Evolutionary conservation across 2,329 filamentous ascomycete genomes (phyloP), one percentile per base, ranked within the genome.

Genomic region (Neofusicoccum sp.): DNA sequence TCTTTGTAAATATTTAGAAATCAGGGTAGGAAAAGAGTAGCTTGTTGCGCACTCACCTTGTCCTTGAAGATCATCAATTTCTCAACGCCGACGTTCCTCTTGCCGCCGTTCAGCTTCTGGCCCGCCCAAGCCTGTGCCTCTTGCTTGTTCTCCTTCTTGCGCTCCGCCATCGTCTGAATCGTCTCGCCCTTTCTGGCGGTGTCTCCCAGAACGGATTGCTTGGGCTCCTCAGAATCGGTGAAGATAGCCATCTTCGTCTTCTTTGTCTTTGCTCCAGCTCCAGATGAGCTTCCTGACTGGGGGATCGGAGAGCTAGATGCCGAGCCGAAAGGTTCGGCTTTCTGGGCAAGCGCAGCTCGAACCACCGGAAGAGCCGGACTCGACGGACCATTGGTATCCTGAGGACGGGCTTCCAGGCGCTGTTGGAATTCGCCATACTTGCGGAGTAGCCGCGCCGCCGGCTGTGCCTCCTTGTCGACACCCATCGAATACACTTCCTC

Each of bases 51-150:
- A 84, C 92, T 89, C 89, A 99, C 95, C 90, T 90, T 83, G 83
- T 99, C 95, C 83, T 91, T 94, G 83, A 97, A 99, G 49, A 99
- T 86, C 73, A 89, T 83, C 88, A 99, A 90, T 83, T 97, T 98
- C 61, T 89, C 84, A 61, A 84, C 85, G 36, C 84, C 87, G 47
- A 83, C 86, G 79, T 92, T 91, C 80, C 92, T 95, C 70, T 92
- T 94, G 45, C 91, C 92, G 2, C 87, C 90, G 77, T 94, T 92
- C 69, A 99, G 79, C 44, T 91, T 97, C 80, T 98, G 93, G 31
- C 95, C 95, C 9, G 83, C 90, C 95, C 93, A 97, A 22, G 94
- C 92, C 73, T 90, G 93, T 9, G 93, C 87, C 74, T 94, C 92
- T 68, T 93, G 81, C 6, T 84, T 83, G 72, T 99, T 99, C 77